Conservation (phyloP, 331 rosid species). For the Cydonia oblonga region DNA sequence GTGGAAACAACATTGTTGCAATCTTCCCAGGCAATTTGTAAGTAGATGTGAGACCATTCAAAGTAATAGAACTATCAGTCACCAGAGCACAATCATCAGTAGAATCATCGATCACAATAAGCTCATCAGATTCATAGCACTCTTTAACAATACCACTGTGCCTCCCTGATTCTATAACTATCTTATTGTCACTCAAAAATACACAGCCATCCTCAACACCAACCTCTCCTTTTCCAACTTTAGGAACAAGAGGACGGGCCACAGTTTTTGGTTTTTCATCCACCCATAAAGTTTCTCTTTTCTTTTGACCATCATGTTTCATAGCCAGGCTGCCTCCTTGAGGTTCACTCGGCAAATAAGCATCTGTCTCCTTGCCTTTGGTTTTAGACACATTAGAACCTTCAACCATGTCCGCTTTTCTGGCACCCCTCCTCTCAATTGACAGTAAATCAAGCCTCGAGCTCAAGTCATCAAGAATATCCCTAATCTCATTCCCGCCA, state of each 20-base stretch:
- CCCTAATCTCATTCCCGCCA: constrained; percentile 60
- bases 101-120: constrained; percentile 25
- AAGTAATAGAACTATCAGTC: constrained; percentile 33
- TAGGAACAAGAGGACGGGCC: not conserved
- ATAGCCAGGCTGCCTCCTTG: not conserved
- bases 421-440: constrained; percentile 30
- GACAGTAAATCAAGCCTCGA: constrained; percentile 65
- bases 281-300: not conserved
- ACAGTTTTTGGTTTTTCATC: not conserved
- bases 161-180: constrained; percentile 2
- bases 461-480: constrained; percentile 58
- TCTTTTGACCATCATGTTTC: constrained; percentile 1
- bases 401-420: constrained; percentile 11
- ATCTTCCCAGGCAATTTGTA: constrained; percentile 56
- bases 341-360: not conserved
- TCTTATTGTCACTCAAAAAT: constrained; percentile 14
- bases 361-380: not conserved
- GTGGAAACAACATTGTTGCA: constrained; percentile 68
- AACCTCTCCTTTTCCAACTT: constrained; percentile 11
- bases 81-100: not conserved
- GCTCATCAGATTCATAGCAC: constrained; percentile 19
- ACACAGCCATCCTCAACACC: constrained; percentile 25
- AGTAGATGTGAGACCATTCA: constrained; percentile 37
- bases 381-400: constrained; percentile 4
- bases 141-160: constrained; percentile 13